These are phyloP conservation scores for Fraxinus baroniana DNA, from an alignment of 305 asterid genomes.

Conservation along the genomic window DNA sequence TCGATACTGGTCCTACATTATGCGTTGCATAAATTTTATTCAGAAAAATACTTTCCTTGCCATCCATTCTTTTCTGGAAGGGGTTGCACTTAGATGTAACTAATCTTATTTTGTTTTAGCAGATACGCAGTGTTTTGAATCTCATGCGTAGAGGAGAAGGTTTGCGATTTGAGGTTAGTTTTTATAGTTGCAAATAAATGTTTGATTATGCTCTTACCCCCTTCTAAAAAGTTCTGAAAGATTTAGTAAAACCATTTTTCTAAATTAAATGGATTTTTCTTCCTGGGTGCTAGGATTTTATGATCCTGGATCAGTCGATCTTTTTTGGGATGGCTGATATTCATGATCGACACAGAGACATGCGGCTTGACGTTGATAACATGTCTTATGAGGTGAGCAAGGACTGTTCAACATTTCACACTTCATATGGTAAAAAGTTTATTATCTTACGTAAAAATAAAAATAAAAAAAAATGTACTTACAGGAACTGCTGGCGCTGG, in stretches of 20 bases:
- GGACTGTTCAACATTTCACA: background rate
- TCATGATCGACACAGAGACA: slow-evolving; percentile 79
- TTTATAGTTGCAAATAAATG: background rate
- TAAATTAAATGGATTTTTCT: slow-evolving; percentile 10
- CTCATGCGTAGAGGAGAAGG: slow-evolving; percentile 95
- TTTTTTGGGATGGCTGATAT: slow-evolving; percentile 72
- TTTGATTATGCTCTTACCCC: background rate
- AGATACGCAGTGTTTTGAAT: slow-evolving; percentile 89
- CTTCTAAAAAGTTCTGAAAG: background rate
- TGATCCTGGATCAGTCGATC: slow-evolving; percentile 79
- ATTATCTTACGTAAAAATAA: background rate
- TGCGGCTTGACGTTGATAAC: slow-evolving; percentile 97
- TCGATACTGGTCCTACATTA: slow-evolving; percentile 13
- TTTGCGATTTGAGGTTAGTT: slow-evolving; percentile 77
- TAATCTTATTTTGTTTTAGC: slow-evolving; percentile 35
- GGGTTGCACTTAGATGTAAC: background rate
- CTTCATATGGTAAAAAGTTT: background rate
- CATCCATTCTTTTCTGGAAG: background rate
- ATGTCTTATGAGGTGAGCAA: slow-evolving; percentile 89
- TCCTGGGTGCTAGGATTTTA: slow-evolving; percentile 55
- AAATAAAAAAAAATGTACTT: background rate
- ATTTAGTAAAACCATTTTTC: slow-evolving; percentile 4
- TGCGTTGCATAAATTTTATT: background rate
- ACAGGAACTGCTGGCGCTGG: slow-evolving; percentile 85
- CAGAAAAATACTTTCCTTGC: background rate